Evolutionary conservation across 2,329 filamentous ascomycete species (phyloP), one percentile per base, ranked within the genome.

Genomic region (Neofusicoccum ribis): DNA sequence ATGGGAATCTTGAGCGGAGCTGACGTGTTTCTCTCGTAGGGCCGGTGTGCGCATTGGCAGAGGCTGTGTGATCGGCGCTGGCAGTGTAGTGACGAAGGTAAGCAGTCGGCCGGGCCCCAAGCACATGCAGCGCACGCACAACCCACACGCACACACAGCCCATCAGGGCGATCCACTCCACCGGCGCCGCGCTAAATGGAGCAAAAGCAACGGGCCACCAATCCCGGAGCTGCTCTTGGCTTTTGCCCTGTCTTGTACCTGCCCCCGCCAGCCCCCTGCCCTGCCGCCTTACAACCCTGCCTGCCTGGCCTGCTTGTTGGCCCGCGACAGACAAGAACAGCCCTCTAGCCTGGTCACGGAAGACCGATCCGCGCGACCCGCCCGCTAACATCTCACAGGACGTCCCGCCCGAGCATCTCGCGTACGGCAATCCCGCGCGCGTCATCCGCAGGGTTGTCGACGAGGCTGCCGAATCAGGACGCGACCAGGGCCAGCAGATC

Each of bases 31-130:
- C 17, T 54, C 44, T 51, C 46, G 36, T 46, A 63, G 61, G 50
- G 87, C 91, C 0, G 92, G 92, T 0, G 88, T 96, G 27, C 93
- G 85, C 1, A 89, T 96, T 69, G 92, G 93, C 0, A 83, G 84
- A 64, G 92, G 92, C 0, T 83, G 81, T 5, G 91, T 89, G 0
- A 84, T 96, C 67, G 92, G 91, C 0, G 92, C 92, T 1, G 91
- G 90, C 1, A 92, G 89, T 73, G 91, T 96, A 4, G 92, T 96
- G 31, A 95, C 91, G 2, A 94, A 89, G 79, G 83, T 63, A 63
- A 44, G 49, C 47, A 52, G 60, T 31, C 7, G 11, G 44, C 12
- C 34, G 17, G 31, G 31, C 34, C 31, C 56, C 23, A 44, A 44
- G 37, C 14, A 17, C 44, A 51, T 51, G 59, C 47, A 44, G 52